Evolutionary conservation across 2,329 filamentous ascomycete species (phyloP).

Genomic region (Rosellinia necatrix): DNA sequence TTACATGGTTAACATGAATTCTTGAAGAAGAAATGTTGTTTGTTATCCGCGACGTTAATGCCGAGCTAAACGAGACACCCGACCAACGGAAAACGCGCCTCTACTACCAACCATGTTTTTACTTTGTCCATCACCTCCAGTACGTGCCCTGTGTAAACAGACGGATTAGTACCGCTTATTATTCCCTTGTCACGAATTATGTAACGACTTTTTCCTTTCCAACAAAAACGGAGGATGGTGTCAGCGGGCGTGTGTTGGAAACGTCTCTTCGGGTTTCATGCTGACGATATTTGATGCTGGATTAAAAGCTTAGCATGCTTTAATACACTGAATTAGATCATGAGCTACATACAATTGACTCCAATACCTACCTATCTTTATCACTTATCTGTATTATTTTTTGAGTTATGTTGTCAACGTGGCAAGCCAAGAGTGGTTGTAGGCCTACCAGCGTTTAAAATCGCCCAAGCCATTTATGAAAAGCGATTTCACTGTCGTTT

Average conservation of each 20-base stretch:
- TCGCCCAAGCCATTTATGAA: too few species aligned
- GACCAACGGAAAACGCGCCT: slow-evolving; percentile 38
- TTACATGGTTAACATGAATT: slow-evolving; percentile 42
- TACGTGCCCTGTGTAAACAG: slow-evolving; percentile 30
- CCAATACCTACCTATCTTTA: slow-evolving; percentile 19
- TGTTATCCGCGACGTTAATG: slow-evolving; percentile 34
- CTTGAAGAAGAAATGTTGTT: slow-evolving; percentile 34
- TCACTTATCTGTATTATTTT: not conserved
- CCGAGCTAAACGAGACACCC: slow-evolving; percentile 41
- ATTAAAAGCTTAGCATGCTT: slow-evolving; percentile 45
- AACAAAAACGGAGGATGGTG: slow-evolving; percentile 47
- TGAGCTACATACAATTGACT: slow-evolving; percentile 32
- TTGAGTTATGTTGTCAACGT: not conserved
- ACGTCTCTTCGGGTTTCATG: slow-evolving; percentile 47
- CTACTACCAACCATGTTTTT: slow-evolving; percentile 40
- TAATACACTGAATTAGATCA: slow-evolving; percentile 44
- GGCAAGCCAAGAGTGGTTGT: not conserved
- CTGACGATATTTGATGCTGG: slow-evolving; percentile 44
- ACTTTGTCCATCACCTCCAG: slow-evolving; percentile 37
- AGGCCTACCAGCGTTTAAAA: not conserved
- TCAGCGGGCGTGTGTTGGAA: slow-evolving; percentile 44
- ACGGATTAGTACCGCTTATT: slow-evolving; percentile 37
- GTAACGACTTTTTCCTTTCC: slow-evolving; percentile 42
- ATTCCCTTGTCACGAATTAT: slow-evolving; percentile 43
- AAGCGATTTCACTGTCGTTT: not conserved